Base-by-base conservation (phyloP, 2,329 filamentous ascomycete genomes). In the Aspergillus sojae region DNA sequence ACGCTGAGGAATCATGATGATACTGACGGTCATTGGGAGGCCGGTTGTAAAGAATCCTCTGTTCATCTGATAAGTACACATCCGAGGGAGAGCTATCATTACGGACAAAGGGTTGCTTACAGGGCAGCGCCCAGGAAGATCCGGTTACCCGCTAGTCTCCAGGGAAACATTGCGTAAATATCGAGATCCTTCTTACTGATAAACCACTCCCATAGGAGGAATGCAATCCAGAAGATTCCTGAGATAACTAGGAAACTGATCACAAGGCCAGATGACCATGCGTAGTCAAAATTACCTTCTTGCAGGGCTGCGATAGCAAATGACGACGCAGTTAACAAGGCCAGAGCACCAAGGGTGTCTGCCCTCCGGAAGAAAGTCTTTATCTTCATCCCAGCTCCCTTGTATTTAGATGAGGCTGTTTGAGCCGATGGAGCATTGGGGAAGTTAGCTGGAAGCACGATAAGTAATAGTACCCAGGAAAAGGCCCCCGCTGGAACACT, bases 241-340 rank as follows among this genome's bases (percentile, higher is more conserved):
- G 85, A 83, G 2, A 86, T 73, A 2, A 78, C 74, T 19, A 89
- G 73, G 16, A 84, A 79, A 16, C 77, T 70, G 53, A 88, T 73
- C 4, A 88, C 84, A n/a, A 81, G 74, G 0, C 80, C 78, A 54
- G 83, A 85, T 30, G 77, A 74, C 87, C 87, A 89, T 1, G 77
- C 68, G 61, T 82, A 84, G 0, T 79, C 80, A 48, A 83, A 81
- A 0, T 85, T 86, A 3, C 82, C 86, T 68, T 88, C 83, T 65
- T 88, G 84, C 23, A 89, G 72, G 1, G 83, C 83, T 64, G 85
- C 86, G 0, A 89, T 82, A 1, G 46, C 26, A 30, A 50, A 88
- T 72, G 6, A 87, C 78, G 1, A 85, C 80, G 83, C 84, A 4
- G 76, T 75, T 3, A 88, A 74, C 9, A 88, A 79, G 1, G 85